Base-by-base conservation (phyloP, 805 yeast species). In the Suhomyces emberorum region DNA sequence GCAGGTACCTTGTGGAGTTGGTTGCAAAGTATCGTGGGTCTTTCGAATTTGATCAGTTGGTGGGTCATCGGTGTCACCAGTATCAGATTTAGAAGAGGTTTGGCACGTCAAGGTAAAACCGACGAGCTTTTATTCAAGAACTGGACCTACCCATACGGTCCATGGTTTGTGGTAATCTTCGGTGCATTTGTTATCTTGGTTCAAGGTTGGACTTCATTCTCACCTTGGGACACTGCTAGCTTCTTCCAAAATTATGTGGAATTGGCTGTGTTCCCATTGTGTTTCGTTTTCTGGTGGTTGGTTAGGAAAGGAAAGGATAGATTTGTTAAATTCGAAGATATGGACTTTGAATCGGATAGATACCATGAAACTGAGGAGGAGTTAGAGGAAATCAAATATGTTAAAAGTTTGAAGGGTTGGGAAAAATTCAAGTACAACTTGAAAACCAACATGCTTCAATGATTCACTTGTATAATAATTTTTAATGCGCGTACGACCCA, bases 91-190 rank as follows among this genome's bases (percentile, higher is more conserved):
- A 62, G 79, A 51, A 55, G 57, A 41, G 77, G 77, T 4, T 48
- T 73, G 33, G 61, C 51, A 24, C 44, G 36, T 14, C 79, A 74
- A 52, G 72, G 71, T 4, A 63, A 61, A 43, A 57, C 67, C 1
- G 53, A 71, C 42, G 67, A 69, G 39, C 52, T 74, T 19, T 47
- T 53, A 9, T 72, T 54, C 49, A 61, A 51, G 36, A 73, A 72
- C 47, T 73, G 77, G 77, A 68, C 77, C 1, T 66, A 73, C 44
- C 79, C 79, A 8, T 66, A 52, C 38, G 79, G 77, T 1, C 75
- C 76, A 8, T 71, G 67, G 59, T 59, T 71, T 42, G 64, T 65
- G 12, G 69, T 70, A 1, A 42, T 71, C 4, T 63, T 67, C 38
- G 69, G 68, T 4, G 44, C 61, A 0, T 61, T 73, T 35, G 69